These are phyloP conservation scores for Aureobasidium uvarum DNA, from an alignment of 2,329 filamentous ascomycete species.

Conservation along the genomic window DNA sequence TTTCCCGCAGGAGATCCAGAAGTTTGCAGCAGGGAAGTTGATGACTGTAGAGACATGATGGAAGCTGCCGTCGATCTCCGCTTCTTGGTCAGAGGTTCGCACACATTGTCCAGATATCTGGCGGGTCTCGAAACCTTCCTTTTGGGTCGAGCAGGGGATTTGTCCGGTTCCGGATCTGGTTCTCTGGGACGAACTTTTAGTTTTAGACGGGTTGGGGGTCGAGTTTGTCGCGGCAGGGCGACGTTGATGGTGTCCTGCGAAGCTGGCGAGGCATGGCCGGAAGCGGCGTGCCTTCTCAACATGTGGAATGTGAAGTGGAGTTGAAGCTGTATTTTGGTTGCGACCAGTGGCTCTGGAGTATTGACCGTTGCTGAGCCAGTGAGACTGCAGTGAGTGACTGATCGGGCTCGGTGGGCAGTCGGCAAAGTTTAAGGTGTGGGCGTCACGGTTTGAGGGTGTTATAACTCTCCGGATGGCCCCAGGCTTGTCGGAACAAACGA, in stretches of 20 bases:
- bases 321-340: not conserved
- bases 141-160: slow-evolving; percentile 20
- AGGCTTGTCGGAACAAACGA: slow-evolving; percentile 1
- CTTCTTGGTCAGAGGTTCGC: slow-evolving; percentile 19
- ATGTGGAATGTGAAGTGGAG: slow-evolving; percentile 22
- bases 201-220: slow-evolving; percentile 30
- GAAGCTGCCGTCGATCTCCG: not conserved
- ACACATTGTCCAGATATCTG: slow-evolving; percentile 21
- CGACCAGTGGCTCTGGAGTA: not conserved
- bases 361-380: not conserved
- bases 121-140: slow-evolving; percentile 20
- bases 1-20: slow-evolving; percentile 16
- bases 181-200: slow-evolving; percentile 31
- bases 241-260: slow-evolving; percentile 25
- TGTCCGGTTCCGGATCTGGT: not conserved
- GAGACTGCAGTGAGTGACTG: not conserved
- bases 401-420: not conserved
- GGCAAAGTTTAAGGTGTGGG: slow-evolving; percentile 2
- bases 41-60: slow-evolving; percentile 27
- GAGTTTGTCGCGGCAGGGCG: slow-evolving; percentile 10
- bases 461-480: slow-evolving; percentile 19
- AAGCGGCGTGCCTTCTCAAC: slow-evolving; percentile 20
- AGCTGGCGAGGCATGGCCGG: slow-evolving; percentile 13
- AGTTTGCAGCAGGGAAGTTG: slow-evolving; percentile 23
- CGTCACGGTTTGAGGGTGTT: slow-evolving; percentile 4